Percentiles rank a stretch among this genome's conserved stretches.
Evolutionary conservation across 2,329 filamentous ascomycete species (phyloP).

Genomic region (Thermothelomyces thermophilus): DNA sequence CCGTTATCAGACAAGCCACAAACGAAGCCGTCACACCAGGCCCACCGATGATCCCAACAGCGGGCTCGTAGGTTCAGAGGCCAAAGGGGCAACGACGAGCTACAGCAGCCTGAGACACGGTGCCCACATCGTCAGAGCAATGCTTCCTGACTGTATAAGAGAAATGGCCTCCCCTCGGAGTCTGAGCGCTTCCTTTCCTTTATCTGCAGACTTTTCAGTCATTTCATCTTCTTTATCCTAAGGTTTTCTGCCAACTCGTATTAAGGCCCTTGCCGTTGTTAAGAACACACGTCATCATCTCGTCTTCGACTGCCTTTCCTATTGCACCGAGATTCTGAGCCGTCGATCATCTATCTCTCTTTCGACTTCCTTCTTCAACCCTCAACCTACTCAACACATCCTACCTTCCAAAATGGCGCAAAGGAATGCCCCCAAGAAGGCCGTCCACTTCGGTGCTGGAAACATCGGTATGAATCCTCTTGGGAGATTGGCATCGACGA

Average conservation of each 20-base stretch:
- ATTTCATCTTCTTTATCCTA: no score
- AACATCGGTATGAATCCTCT: constrained; percentile 58
- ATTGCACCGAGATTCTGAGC: no score
- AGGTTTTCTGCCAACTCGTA: no score
- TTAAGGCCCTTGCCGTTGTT: no score
- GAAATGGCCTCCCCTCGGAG: constrained; percentile 7
- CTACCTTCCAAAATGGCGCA: constrained; percentile 11
- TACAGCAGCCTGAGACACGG: background rate
- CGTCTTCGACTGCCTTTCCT: no score
- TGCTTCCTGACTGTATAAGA: constrained; percentile 9
- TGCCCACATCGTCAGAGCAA: constrained; percentile 3
- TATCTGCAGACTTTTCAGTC: no score
- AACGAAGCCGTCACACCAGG: background rate
- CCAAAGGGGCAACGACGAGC: background rate
- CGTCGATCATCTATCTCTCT: no score
- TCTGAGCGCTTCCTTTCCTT: no score
- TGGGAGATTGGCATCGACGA: background rate
- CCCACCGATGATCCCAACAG: constrained; percentile 9
- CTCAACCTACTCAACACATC: background rate
- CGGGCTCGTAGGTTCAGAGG: background rate
- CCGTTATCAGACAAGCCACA: constrained; percentile 2
- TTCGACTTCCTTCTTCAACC: background rate
- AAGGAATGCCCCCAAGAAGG: constrained; percentile 47
- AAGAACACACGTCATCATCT: no score
- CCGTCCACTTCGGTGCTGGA: constrained; percentile 79